Conservation (phyloP, 2,329 filamentous ascomycete genomes). For the Lachnellula occidentalis region DNA sequence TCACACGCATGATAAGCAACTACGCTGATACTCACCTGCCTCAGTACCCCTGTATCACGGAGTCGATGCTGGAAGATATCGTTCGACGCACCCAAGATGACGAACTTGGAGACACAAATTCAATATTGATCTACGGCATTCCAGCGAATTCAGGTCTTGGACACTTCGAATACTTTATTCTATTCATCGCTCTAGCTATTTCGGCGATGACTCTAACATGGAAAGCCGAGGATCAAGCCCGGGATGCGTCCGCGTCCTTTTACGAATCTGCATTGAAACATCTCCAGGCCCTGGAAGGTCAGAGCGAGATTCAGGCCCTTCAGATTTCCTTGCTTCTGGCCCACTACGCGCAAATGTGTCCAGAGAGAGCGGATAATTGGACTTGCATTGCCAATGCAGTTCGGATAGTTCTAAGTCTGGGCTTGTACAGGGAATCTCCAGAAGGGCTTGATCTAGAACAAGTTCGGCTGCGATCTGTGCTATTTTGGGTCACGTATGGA, state of each 20-base stretch:
- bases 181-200: background rate
- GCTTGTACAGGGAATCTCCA: background rate
- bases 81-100: too few species aligned
- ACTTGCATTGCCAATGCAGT: background rate
- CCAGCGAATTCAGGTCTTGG: background rate
- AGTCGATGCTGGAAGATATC: too few species aligned
- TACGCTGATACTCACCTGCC: too few species aligned
- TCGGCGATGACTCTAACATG: background rate
- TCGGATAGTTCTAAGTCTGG: background rate
- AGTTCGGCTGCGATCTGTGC: background rate
- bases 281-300: background rate
- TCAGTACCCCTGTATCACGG: too few species aligned
- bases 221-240: background rate
- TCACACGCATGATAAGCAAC: too few species aligned
- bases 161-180: background rate
- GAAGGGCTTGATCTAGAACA: background rate
- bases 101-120: too few species aligned
- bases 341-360: background rate
- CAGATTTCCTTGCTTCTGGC: background rate
- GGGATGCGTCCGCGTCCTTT: background rate
- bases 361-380: background rate
- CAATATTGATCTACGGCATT: background rate
- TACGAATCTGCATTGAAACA: background rate
- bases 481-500: background rate
- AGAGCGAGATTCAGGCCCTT: background rate